These are phyloP conservation scores for Yamadazyma membranifaciens DNA, from an alignment of 1,139 yeast genomes.

Conservation along the genomic window DNA sequence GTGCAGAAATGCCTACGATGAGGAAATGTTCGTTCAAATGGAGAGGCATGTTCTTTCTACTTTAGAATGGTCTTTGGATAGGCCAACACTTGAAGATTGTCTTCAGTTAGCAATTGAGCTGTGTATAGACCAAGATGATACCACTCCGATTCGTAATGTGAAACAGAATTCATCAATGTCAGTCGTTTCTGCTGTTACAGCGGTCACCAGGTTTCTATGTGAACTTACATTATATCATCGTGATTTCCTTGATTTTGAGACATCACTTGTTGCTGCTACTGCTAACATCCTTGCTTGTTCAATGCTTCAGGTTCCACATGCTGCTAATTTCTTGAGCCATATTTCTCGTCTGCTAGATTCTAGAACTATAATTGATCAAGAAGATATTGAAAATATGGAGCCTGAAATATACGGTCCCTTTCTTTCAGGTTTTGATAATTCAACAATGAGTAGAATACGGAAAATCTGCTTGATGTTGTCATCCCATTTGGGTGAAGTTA, in stretches of 20 bases:
- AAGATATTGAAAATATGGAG: slow-evolving; percentile 34
- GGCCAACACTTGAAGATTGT: slow-evolving; percentile 62
- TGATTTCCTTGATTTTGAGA: slow-evolving; percentile 57
- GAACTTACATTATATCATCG: slow-evolving; percentile 76
- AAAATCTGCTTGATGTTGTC: slow-evolving; percentile 47
- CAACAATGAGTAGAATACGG: slow-evolving; percentile 42
- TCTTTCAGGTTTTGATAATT: slow-evolving; percentile 47
- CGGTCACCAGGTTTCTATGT: slow-evolving; percentile 65
- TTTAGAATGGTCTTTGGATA: slow-evolving; percentile 76
- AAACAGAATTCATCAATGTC: slow-evolving; percentile 9
- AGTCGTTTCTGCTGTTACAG: slow-evolving; percentile 49
- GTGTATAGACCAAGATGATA: slow-evolving; percentile 1
- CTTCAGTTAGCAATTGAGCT: slow-evolving; percentile 49
- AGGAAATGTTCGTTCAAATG: slow-evolving; percentile 92
- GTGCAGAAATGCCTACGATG: slow-evolving; percentile 85
- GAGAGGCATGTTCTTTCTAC: slow-evolving; percentile 86
- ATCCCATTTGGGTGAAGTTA: slow-evolving; percentile 44
- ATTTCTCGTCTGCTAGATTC: slow-evolving; percentile 18
- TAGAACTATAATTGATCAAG: slow-evolving; percentile 10
- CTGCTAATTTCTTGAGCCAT: slow-evolving; percentile 29
- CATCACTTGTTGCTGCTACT: slow-evolving; percentile 65
- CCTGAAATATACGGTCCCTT: slow-evolving; percentile 51
- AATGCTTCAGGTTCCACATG: slow-evolving; percentile 49
- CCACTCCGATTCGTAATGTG: background rate
- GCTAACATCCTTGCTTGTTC: slow-evolving; percentile 74